Base-by-base conservation (phyloP, 176 grass and related monocot species). In the Pontederia crassipes region DNA sequence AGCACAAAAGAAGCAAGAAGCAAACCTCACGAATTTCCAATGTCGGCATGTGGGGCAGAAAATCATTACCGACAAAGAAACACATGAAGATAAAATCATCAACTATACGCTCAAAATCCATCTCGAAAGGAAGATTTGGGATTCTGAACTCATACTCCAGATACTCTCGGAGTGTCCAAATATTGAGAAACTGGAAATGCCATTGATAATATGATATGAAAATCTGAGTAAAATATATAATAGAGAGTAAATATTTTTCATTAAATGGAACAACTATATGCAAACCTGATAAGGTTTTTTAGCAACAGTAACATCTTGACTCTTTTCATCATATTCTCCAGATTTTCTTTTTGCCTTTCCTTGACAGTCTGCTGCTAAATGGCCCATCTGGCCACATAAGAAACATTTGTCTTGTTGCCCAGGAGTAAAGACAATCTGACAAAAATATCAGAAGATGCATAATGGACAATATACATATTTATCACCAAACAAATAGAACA, bases 401-500 rank as follows among this genome's bases (percentile, higher is more conserved):
- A 98, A 98, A 69, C 88, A 98, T 74, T 98, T 98, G 69, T 89
- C 93, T 74, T 92, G 87, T 74, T 98, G 88, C 10, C 93, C 93
- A 32, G 93, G 93, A 68, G 81, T 98, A 76, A 79, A 98, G 73
- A 98, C 77, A 46, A 98, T 83, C 93, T 98, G 71, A 57, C 10
- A 74, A 3, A 40, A 27, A 12, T 13, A 17, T 15, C 49, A 80
- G 72, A 24, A 24, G 20, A 0, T 35, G 70, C 18, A 49, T 64
- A 24, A 69, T 59, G 61, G 8, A 15, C 27, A 17, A 50, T n/a
- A 56, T 50, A 35, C 16, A 17, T 48, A 28, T 49, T 8, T 45
- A 6, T 17, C 46, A 1, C 13, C 14, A 45, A 28, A 47, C 32
- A 27, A 8, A 26, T 8, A 51, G 11, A 20, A 28, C 5, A n/a